Evolutionary conservation across 1,284 basidiomycete genomes (phyloP), one percentile per base, ranked within the genome.

Genomic region (Ganoderma resinaceum): DNA sequence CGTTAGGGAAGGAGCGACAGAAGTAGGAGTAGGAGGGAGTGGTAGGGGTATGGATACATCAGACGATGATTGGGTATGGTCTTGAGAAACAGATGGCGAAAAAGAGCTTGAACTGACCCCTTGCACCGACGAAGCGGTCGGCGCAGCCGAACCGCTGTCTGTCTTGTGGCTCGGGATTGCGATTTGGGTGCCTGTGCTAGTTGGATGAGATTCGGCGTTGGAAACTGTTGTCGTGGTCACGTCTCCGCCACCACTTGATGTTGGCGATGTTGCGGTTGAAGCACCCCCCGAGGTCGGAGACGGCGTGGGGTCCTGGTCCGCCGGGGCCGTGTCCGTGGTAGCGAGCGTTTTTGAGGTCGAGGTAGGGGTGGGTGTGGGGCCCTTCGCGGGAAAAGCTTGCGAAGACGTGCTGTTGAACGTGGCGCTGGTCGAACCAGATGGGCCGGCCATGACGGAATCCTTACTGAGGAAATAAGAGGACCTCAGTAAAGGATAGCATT

Each of bases 81-180:
- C 71, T 60, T 55, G 67, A 58, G 67, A 68, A 63, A 63, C 53
- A 60, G 62, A 62, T 12, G 66, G 62, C 69, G 65, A 61, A 70
- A 43, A 43, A 58, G 69, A 70, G 68, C 37, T 65, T 61, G 66
- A 72, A 72, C 71, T 72, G 31, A 72, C 71, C 71, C 67, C 71
- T 29, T 67, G 69, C 40, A 40, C 57, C 37, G 58, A 40, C 37
- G 58, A 40, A 38, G 58, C 23, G 38, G 58, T 60, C 8, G 35
- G 38, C 23, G 58, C 16, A 38, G 35, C 37, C 16, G 58, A 38
- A 26, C 23, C 58, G 26, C 23, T 60, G 37, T 60, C 23, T 26
- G 58, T 42, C 37, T 20, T 60, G 14, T 26, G 58, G n/a, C 37
- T 40, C 37, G 58, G 58, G 35, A 60, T 40, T n/a, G 58, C 58